A percentile compares a stretch with the other conserved stretches of the same genome.
phyloP scores from a whole-genome alignment of 2,329 filamentous ascomycete genomes.

The Zymoseptoria crescenta region DNA sequence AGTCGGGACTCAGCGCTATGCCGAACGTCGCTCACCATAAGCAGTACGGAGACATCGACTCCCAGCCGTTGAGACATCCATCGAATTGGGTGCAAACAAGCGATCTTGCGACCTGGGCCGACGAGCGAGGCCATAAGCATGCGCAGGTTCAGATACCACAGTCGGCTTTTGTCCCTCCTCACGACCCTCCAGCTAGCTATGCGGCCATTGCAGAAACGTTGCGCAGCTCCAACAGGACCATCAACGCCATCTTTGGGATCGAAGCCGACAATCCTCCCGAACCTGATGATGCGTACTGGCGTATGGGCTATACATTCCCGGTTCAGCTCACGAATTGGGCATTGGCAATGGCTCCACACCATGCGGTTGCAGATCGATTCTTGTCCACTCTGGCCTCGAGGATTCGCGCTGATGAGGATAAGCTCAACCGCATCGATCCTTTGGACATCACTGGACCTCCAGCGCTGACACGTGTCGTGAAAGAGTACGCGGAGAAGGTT shows the following conservation, averaged over 20 bases:
- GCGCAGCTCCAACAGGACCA: not conserved
- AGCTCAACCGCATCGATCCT: slow-evolving; percentile 2
- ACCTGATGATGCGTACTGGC: slow-evolving; percentile 6
- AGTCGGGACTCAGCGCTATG: not conserved
- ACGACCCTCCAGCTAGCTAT: not conserved
- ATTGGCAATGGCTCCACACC: slow-evolving; percentile 4
- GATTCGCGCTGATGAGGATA: not conserved
- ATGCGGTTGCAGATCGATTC: not conserved
- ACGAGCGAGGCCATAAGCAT: not conserved
- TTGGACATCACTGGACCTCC: slow-evolving; percentile 7
- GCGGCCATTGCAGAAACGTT: not conserved
- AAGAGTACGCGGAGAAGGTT: not conserved
- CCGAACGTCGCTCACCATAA: not conserved
- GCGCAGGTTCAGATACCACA: not conserved
- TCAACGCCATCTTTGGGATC: slow-evolving; percentile 5
- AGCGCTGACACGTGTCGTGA: slow-evolving; percentile 1
- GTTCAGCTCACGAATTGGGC: slow-evolving; percentile 8
- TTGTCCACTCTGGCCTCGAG: not conserved
- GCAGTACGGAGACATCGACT: not conserved
- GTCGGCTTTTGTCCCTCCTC: not conserved
- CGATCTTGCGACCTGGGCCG: not conserved
- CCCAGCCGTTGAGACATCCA: not conserved
- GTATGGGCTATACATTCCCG: slow-evolving; percentile 5
- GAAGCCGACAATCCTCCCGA: slow-evolving; percentile 6
- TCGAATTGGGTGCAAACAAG: not conserved